Base-by-base conservation (phyloP, 805 yeast species). In the Kodamaea lidongshanica region DNA sequence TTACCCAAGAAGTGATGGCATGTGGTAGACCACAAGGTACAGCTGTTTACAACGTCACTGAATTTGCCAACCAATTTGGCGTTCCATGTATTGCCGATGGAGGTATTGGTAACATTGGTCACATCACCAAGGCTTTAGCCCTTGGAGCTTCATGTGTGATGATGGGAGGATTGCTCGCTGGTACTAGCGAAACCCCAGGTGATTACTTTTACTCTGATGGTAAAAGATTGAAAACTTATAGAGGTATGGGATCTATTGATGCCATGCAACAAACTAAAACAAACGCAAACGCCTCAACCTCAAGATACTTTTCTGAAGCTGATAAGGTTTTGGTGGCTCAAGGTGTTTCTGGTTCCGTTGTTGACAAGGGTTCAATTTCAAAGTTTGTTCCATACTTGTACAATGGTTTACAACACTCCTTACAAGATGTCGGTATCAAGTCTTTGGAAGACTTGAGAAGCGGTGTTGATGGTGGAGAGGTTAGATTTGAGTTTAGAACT, bases 1-100 rank as follows among this genome's bases (percentile, higher is more conserved):
- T 92, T 58, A 92, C 98, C 32, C 98, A 92, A 70, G 98, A 92
- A 70, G 98, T 92, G 38, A 92, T 92, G 98, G 98, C 98, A 31
- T 94, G 96, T 68, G 98, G 98, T 67, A 87, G 98, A 74, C 98
- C 98, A 39, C 98, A 92, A 72, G 98, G 97, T 67, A 87, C 97
- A 45, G 98, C 98, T 39, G 97, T 92, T 33, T 88, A 76, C 73
- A 80, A 77, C 45, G 98, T 92, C 33, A 73, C 92, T 42, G 88
- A 89, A 69, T 88, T 92, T 56, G 94, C 97, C 45, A 80, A 79
- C 65, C 74, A 78, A 60, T 92, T 89, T 56, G 98, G 98, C 58
- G 95, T 92, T 44, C 97, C 98, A 58, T 84, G 95, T 66, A 87
- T 92, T 50, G 98, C 98, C 45, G 98, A 92, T 60, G 98, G 98